Evolutionary conservation across 2,329 filamentous ascomycete genomes (phyloP), one percentile per base, ranked within the genome.

Genomic region (Colletotrichum tofieldiae): DNA sequence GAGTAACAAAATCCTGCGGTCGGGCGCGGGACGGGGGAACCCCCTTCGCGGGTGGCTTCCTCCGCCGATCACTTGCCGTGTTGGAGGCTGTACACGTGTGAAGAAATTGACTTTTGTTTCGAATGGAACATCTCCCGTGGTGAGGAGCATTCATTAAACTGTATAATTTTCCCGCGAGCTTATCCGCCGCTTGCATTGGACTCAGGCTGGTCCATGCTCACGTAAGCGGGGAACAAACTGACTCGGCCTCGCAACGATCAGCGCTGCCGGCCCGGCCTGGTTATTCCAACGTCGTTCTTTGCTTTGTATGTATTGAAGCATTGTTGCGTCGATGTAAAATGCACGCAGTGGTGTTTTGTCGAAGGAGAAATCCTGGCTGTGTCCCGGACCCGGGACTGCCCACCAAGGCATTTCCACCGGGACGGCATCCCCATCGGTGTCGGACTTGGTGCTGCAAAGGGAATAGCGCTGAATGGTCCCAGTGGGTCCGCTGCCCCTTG

Each of bases 141-240:
- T 47, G 16, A 35, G 58, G 45, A 5, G 12, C 32, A 12, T 61
- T 61, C 43, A 61, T 49, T 52, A 63, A 63, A 41, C n/a, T 41
- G 60, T 37, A 52, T 63, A 29, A 51, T 52, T n/a, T 11, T 32
- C n/a, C 61, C 37, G 49, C 5, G 37, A 64, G 49, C 39, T 64
- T 64, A 54, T 55, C 29, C 47, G n/a, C 37, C 23, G 11, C 11
- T 23, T 43, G 61, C 61, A 64, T 55, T 55, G 61, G 61, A 55
- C 49, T 43, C 37, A 6, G 7, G 5, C 18, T 32, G 51, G 49
- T 26, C 49, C 37, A 20, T 45, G 32, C 37, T 35, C 29, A 14
- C 12, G 37, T 35, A 23, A 23, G 49, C 37, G 49, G 61, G 26
- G 37, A 41, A 32, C 9, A 37, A 37, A 55, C 29, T 64, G 61